Evolutionary conservation across 2,329 filamentous ascomycete species (phyloP), one percentile per base, ranked within the genome.

Genomic region (Hortaea werneckii): DNA sequence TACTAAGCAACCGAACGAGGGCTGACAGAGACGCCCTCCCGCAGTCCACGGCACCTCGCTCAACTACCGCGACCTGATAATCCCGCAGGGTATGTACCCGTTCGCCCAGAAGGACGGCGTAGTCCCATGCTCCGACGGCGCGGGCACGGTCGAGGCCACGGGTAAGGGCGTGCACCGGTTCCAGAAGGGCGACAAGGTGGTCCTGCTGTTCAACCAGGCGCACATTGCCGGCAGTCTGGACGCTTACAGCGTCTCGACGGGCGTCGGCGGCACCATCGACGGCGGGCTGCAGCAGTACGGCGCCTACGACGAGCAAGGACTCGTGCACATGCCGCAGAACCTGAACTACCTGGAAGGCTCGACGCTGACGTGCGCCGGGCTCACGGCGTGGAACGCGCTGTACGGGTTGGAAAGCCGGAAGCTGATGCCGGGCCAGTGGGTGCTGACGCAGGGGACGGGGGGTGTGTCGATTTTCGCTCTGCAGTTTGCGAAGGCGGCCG

Each of bases 391-490:
- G 74, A 76, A 77, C 54, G 71, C 68, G 0, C 62, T 77, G 5
- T 75, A 73, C 50, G 74, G 74, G 8, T 54, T 76, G 4, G 59
- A 67, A 52, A 62, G 63, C 38, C 60, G 59, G 46, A 56, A 57
- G 5, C 47, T 68, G 5, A 62, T 58, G 48, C 57, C 64, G 1
- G 69, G 67, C 1, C 58, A 68, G 38, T 68, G 60, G 43, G 79
- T 86, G 3, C 70, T 86, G 30, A 80, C 80, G 1, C 79, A 85
- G 63, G 82, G 82, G n/a, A 85, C 80, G 0, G 82, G 82, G 13
- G 82, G 82, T 47, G 82, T 85, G 6, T 77, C 73, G 50, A 71
- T 84, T 49, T 83, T 83, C 48, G 81, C 74, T 3, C 61, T 84
- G n/a, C 81, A 76, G 61, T 73, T 74, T 48, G 71, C 71, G 29